Evolutionary conservation across 108 stramenopile genomes (phyloP).

Genomic region (Cyclotella choctawhatcheeana): DNA sequence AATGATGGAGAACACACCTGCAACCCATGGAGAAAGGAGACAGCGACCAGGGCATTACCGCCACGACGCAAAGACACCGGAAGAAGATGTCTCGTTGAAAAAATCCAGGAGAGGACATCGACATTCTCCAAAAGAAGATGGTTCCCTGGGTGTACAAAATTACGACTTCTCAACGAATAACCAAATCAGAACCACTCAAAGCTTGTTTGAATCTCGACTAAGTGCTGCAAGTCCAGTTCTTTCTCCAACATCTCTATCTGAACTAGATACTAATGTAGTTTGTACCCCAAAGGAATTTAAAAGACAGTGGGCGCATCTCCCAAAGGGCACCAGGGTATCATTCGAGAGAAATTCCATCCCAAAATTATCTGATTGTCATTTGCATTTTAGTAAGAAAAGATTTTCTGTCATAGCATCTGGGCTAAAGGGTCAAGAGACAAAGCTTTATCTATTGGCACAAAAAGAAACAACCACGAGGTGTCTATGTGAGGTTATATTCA

Average conservation of each 20-base stretch:
- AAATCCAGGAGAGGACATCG: background rate
- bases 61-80: background rate
- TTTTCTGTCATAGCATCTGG: slow-evolving; percentile 37
- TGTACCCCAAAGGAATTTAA: slow-evolving; percentile 32
- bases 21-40: background rate
- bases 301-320: slow-evolving; percentile 21
- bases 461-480: slow-evolving; percentile 20
- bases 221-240: slow-evolving; percentile 6
- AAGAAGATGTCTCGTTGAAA: background rate
- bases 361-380: slow-evolving; percentile 22
- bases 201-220: slow-evolving; percentile 12
- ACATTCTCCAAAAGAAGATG: background rate
- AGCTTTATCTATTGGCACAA: slow-evolving; percentile 31
- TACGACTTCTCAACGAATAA: background rate
- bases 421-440: slow-evolving; percentile 8
- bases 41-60: background rate
- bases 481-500: slow-evolving; percentile 10
- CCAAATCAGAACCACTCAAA: background rate
- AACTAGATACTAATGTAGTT: slow-evolving; percentile 15
- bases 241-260: background rate
- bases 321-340: slow-evolving; percentile 1
- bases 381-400: slow-evolving; percentile 10
- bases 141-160: background rate
- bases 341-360: background rate
- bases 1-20: background rate